phyloP scores from a whole-genome alignment of 139 green algal genomes.

The Prasinococcaceae sp. region DNA sequence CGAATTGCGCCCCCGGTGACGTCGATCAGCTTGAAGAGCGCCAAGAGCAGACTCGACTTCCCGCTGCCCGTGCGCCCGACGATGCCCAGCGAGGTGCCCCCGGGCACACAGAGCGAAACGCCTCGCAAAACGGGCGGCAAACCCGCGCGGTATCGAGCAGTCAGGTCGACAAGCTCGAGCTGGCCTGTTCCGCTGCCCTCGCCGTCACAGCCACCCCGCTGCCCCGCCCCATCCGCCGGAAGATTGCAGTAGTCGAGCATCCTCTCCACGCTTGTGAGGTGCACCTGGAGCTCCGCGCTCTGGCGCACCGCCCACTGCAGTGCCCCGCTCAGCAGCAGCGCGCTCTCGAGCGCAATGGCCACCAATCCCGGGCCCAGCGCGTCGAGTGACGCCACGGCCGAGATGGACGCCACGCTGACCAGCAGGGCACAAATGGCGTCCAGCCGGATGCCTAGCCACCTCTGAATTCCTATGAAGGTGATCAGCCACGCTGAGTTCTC shows the following conservation, averaged over 20 bases:
- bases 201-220: neutral
- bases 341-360: constrained; percentile 50
- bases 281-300: constrained; percentile 45
- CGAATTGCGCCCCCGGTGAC: constrained; percentile 38
- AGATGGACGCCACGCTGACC: neutral
- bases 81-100: constrained; percentile 42
- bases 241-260: constrained; percentile 49
- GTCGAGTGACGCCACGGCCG: neutral
- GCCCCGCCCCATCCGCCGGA: constrained; percentile 1
- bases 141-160: constrained; percentile 58
- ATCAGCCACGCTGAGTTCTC: neutral
- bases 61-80: constrained; percentile 48
- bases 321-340: constrained; percentile 40
- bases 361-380: constrained; percentile 22
- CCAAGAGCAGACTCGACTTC: constrained; percentile 48
- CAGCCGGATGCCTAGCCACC: constrained; percentile 1
- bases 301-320: constrained; percentile 34
- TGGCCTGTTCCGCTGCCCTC: constrained; percentile 18
- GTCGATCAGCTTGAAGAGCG: constrained; percentile 48
- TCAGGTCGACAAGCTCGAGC: constrained; percentile 35
- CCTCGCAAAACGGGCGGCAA: constrained; percentile 49
- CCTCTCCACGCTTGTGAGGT: constrained; percentile 81
- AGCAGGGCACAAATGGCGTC: neutral
- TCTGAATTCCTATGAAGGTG: neutral
- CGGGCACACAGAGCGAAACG: constrained; percentile 19